A percentile compares a stretch with the other conserved stretches of the same genome.
Conservation (phyloP, 768 basidiomycete genomes). For the Goffeauzyma gilvescens region DNA sequence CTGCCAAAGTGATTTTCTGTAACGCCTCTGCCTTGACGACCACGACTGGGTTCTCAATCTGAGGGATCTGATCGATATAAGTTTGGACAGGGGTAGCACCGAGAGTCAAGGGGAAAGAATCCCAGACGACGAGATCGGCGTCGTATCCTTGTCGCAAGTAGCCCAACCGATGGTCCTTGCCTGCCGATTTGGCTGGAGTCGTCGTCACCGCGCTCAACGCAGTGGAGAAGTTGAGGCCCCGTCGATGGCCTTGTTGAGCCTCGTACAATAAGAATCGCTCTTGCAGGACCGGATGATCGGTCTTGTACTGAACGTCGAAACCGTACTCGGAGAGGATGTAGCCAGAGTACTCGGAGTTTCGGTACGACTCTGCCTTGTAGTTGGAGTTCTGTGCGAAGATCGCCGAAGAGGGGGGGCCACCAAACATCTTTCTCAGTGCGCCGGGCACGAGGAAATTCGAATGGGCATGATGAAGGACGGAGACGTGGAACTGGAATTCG, state of each 20-base stretch:
- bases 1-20: slow-evolving; percentile 45
- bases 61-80: slow-evolving; percentile 66
- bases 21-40: slow-evolving; percentile 40
- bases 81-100: slow-evolving; percentile 65
- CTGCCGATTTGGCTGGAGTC: slow-evolving; percentile 51
- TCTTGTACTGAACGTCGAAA: slow-evolving; percentile 53
- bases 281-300: slow-evolving; percentile 36
- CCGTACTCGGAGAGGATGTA: slow-evolving; percentile 51
- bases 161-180: slow-evolving; percentile 58
- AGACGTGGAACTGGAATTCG: slow-evolving; percentile 50
- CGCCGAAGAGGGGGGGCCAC: slow-evolving; percentile 51
- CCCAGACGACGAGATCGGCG: slow-evolving; percentile 51
- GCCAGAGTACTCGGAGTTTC: slow-evolving; percentile 61
- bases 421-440: slow-evolving; percentile 53
- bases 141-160: slow-evolving; percentile 52
- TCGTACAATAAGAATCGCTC: slow-evolving; percentile 57
- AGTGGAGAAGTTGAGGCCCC: slow-evolving; percentile 46
- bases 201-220: slow-evolving; percentile 54
- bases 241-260: slow-evolving; percentile 48
- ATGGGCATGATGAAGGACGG: slow-evolving; percentile 60
- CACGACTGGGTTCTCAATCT: slow-evolving; percentile 34
- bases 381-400: slow-evolving; percentile 56
- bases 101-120: slow-evolving; percentile 49
- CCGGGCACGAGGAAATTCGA: slow-evolving; percentile 68
- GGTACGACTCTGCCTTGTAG: slow-evolving; percentile 61